Evolutionary conservation across 1,284 basidiomycete species (phyloP).

Genomic region (Trametes hirsuta): DNA sequence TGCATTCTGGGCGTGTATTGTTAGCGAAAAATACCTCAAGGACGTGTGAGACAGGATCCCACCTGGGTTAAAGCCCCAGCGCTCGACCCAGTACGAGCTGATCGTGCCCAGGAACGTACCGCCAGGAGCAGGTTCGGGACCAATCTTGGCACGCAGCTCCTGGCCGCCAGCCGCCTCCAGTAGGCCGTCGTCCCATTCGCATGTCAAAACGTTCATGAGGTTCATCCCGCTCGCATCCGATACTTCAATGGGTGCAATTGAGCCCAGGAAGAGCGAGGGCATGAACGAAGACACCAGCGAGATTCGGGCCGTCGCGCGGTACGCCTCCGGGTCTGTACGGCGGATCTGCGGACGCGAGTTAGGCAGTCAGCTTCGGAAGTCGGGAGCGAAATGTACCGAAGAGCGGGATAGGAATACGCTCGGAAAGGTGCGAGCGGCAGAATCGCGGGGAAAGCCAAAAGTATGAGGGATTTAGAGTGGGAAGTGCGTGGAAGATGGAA

Average conservation of each 20-base stretch:
- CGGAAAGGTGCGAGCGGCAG: not conserved
- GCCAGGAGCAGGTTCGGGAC: constrained; percentile 78
- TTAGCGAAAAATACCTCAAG: not conserved
- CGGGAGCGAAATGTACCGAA: not conserved
- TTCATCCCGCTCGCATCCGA: constrained; percentile 95
- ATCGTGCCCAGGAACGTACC: constrained; percentile 70
- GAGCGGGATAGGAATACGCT: not conserved
- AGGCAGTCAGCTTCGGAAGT: constrained; percentile 10
- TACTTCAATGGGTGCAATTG: constrained; percentile 71
- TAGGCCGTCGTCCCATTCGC: constrained; percentile 70
- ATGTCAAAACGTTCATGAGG: constrained; percentile 71
- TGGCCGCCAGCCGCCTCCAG: constrained; percentile 66
- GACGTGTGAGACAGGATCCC: constrained; percentile 19
- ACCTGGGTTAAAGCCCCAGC: constrained; percentile 79
- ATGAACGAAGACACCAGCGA: constrained; percentile 86
- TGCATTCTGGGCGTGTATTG: constrained; percentile 56
- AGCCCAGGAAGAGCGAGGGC: constrained; percentile 76
- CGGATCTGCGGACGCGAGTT: constrained; percentile 50
- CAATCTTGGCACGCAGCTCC: constrained; percentile 73
- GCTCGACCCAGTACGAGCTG: constrained; percentile 70
- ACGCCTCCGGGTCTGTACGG: constrained; percentile 59
- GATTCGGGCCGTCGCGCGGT: constrained; percentile 70
- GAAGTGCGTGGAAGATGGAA: not conserved
- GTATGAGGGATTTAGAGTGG: not conserved
- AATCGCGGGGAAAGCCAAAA: constrained; percentile 5